phyloP scores from a whole-genome alignment of 768 basidiomycete species.

The Suillus paluster region DNA sequence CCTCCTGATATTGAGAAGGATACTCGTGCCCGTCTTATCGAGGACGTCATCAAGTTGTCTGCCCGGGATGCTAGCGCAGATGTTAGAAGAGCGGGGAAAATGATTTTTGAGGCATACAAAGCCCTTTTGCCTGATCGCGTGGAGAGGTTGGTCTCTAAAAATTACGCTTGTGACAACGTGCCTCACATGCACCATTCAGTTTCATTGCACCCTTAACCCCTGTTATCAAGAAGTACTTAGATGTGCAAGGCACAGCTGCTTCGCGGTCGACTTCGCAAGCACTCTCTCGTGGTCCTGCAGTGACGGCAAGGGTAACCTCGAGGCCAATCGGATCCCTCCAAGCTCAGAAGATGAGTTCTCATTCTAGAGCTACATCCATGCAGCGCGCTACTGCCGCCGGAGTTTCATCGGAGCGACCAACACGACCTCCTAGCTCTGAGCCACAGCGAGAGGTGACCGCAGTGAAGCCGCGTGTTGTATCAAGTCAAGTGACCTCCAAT shows the following conservation, averaged over 20 bases:
- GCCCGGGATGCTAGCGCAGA: slow-evolving; percentile 79
- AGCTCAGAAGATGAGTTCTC: slow-evolving; percentile 4
- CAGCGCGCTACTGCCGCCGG: not conserved
- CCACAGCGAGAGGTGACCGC: not conserved
- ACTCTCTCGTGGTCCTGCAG: not conserved
- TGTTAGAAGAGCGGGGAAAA: slow-evolving; percentile 67
- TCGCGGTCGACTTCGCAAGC: not conserved
- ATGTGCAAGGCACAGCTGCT: slow-evolving; percentile 39
- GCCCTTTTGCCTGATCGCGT: slow-evolving; percentile 69
- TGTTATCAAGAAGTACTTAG: slow-evolving; percentile 76
- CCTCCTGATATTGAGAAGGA: slow-evolving; percentile 82
- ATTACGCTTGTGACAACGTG: slow-evolving; percentile 3
- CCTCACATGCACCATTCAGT: slow-evolving; percentile 41
- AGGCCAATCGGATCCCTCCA: not conserved
- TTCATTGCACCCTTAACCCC: slow-evolving; percentile 78
- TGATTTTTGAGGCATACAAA: slow-evolving; percentile 79
- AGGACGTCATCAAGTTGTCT: slow-evolving; percentile 66
- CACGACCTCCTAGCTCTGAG: not conserved
- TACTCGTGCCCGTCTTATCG: slow-evolving; percentile 63
- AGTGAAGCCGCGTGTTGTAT: not conserved
- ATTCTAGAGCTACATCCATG: not conserved
- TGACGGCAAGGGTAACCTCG: not conserved
- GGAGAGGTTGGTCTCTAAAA: slow-evolving; percentile 52
- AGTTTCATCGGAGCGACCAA: not conserved
- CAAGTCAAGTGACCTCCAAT: not conserved